A percentile compares a stretch with the other conserved stretches of the same genome.
phyloP scores from a whole-genome alignment of 495 filamentous ascomycete species.

The Penicillium daleae region DNA sequence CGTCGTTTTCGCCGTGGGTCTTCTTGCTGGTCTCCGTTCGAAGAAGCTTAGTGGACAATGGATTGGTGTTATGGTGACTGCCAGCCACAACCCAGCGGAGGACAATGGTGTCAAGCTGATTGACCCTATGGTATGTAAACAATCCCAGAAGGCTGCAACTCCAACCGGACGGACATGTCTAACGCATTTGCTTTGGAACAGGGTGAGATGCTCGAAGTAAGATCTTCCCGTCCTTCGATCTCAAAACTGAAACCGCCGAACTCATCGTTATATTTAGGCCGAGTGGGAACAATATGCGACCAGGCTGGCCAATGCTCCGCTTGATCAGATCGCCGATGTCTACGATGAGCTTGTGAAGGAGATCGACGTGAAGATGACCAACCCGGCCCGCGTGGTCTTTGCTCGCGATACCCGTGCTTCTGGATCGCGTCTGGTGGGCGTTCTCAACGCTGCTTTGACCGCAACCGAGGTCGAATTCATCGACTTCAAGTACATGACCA shows the following conservation, averaged over 20 bases:
- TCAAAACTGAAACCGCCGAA: neutral
- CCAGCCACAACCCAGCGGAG: slow-evolving; percentile 93
- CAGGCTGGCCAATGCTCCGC: slow-evolving; percentile 78
- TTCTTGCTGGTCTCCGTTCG: slow-evolving; percentile 88
- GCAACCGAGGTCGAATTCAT: slow-evolving; percentile 71
- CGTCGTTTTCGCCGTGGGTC: slow-evolving; percentile 86
- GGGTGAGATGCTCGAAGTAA: slow-evolving; percentile 94
- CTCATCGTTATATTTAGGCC: slow-evolving; percentile 41
- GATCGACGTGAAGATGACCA: slow-evolving; percentile 72
- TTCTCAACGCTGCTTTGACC: slow-evolving; percentile 76
- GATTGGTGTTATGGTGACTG: slow-evolving; percentile 98
- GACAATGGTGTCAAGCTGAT: slow-evolving; percentile 99
- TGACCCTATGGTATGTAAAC: slow-evolving; percentile 76
- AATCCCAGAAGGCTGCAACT: neutral
- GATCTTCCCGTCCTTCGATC: slow-evolving; percentile 11
- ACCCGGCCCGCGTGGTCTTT: slow-evolving; percentile 79
- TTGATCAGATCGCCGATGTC: slow-evolving; percentile 71
- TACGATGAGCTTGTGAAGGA: slow-evolving; percentile 73
- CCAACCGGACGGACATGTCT: neutral
- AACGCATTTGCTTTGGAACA: slow-evolving; percentile 28
- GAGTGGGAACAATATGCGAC: slow-evolving; percentile 93
- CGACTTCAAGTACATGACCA: slow-evolving; percentile 88
- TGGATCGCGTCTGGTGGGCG: slow-evolving; percentile 76
- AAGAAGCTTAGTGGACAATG: slow-evolving; percentile 85
- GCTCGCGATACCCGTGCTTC: slow-evolving; percentile 93